A percentile compares a stretch with the other conserved stretches of the same genome.
Conservation (phyloP, 768 basidiomycete genomes). For the Mycena pura region DNA sequence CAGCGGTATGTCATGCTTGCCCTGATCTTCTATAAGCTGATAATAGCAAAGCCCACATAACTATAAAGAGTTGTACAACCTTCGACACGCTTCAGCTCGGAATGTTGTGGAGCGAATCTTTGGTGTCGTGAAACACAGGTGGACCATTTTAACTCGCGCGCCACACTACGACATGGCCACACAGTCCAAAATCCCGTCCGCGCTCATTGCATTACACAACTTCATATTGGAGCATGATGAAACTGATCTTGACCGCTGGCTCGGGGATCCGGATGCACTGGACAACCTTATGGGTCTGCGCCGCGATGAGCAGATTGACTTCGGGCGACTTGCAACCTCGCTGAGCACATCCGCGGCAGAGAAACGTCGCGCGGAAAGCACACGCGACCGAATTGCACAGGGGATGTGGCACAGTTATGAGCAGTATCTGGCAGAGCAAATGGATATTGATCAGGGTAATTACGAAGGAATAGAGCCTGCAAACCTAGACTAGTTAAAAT, state of each 20-base stretch:
- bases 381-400: slow-evolving; percentile 31
- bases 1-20: slow-evolving; percentile 15
- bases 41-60: slow-evolving; percentile 36
- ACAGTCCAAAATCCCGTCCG: slow-evolving; percentile 32
- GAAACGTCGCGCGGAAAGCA: slow-evolving; percentile 11
- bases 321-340: slow-evolving; percentile 14
- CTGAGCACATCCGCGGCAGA: not conserved
- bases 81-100: slow-evolving; percentile 42
- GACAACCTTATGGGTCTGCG: slow-evolving; percentile 18
- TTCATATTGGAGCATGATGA: slow-evolving; percentile 35
- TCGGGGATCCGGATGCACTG: slow-evolving; percentile 14
- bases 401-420: slow-evolving; percentile 35
- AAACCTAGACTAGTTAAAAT: not conserved
- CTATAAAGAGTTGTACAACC: slow-evolving; percentile 48
- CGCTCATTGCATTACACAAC: slow-evolving; percentile 35
- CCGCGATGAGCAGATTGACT: not conserved
- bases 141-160: slow-evolving; percentile 18
- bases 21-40: slow-evolving; percentile 9
- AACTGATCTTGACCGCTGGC: slow-evolving; percentile 30
- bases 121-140: slow-evolving; percentile 38
- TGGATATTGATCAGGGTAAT: not conserved
- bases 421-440: not conserved
- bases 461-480: not conserved
- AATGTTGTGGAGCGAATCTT: too few species aligned
- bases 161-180: slow-evolving; percentile 28